Base-by-base conservation (phyloP, 73 alveolate species). In the Effrenium voratum region DNA sequence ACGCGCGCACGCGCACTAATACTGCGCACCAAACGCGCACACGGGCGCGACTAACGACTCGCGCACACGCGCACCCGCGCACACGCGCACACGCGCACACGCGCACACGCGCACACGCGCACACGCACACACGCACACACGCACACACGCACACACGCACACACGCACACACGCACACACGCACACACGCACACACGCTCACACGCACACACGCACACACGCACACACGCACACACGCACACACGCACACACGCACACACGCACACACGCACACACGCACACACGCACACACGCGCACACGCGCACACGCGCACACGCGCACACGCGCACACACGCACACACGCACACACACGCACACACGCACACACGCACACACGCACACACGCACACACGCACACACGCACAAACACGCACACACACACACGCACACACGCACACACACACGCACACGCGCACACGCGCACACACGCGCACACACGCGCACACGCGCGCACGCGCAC, bases 401-500 rank as follows among this genome's bases (percentile, higher is more conserved):
- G 4, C 83, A 36, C 49, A 72, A 44, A 72, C 50, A n/a, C 83
- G 28, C 49, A 72, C 83, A n/a, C 50, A 72, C 83, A 72, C 49
- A n/a, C 83, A 72, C 30, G 49, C 49, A 72, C 83, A 72, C 83
- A 72, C 50, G n/a, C 83, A 32, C 49, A 72, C 83, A 72, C 24
- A n/a, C 83, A 72, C 83, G 49, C 49, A 72, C 50, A n/a, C 83
- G n/a, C 83, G 26, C 83, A 32, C 34, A n/a, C 83, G n/a, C 83
- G 26, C 83, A 72, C 50, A 32, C 49, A 72, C 83, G n/a, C 83
- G n/a, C 50, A 72, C 83, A 72, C 83, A 72, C 49, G n/a, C 34
- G n/a, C 83, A 72, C 83, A 72, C 83, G n/a, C 50, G n/a, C 83
- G n/a, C 83, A 72, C 83, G n/a, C 50, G 28, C 49, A 72, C 83